Conservation (phyloP, 495 filamentous ascomycete species). For the Clohesyomyces aquaticus region DNA sequence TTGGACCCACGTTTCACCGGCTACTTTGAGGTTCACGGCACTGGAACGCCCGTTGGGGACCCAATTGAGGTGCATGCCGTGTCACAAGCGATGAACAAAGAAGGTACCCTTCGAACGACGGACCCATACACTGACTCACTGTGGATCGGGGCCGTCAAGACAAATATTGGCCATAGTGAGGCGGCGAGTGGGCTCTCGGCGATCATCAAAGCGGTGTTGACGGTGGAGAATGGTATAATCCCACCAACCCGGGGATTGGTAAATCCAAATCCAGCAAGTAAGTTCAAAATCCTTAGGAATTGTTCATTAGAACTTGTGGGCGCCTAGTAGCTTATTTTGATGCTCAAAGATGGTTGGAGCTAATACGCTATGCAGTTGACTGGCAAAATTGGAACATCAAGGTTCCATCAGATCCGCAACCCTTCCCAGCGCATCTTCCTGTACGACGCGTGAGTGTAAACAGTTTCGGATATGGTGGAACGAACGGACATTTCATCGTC, state of each 20-base stretch:
- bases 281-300: conserved; percentile 43
- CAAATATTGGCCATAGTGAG: conserved; percentile 47
- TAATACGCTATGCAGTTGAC: neutral
- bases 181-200: conserved; percentile 39
- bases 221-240: conserved; percentile 39
- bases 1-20: conserved; percentile 45
- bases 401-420: conserved; percentile 21
- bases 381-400: neutral
- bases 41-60: conserved; percentile 49
- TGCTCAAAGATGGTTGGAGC: neutral
- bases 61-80: conserved; percentile 46
- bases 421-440: conserved; percentile 42
- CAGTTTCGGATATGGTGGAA: conserved; percentile 40
- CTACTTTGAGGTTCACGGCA: conserved; percentile 53
- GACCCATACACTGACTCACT: conserved; percentile 17
- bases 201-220: conserved; percentile 43
- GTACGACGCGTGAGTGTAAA: conserved; percentile 41
- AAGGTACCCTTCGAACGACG: conserved; percentile 48
- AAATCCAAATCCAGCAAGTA: conserved; percentile 25
- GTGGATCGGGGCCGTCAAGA: conserved; percentile 41
- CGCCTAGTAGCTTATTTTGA: conserved; percentile 17
- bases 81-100: conserved; percentile 45
- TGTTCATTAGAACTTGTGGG: neutral
- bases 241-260: conserved; percentile 23
- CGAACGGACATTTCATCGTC: conserved; percentile 22